Conservation (phyloP, 768 basidiomycete genomes). For the Hygrocybe punicea region DNA sequence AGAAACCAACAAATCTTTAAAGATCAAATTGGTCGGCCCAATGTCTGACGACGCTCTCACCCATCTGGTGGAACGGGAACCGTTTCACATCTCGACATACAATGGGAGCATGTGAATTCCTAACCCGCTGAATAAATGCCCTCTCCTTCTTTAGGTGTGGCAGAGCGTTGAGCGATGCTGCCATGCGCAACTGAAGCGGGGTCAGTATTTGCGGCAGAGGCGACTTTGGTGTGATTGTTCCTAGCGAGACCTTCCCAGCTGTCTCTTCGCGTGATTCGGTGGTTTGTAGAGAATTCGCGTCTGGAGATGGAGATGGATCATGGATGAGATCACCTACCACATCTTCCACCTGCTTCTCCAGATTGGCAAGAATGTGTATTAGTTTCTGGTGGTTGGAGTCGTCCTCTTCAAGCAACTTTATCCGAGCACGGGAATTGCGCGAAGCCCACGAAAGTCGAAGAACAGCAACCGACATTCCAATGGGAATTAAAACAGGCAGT, state of each 20-base stretch:
- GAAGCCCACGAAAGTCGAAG: slow-evolving; percentile 57
- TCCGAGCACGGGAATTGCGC: slow-evolving; percentile 58
- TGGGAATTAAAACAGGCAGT: slow-evolving; percentile 65
- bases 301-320: slow-evolving; percentile 4
- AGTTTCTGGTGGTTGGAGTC: slow-evolving; percentile 48
- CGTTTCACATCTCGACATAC: slow-evolving; percentile 63
- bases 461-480: slow-evolving; percentile 51
- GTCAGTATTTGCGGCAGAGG: slow-evolving; percentile 54
- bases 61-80: slow-evolving; percentile 55
- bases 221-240: too few species aligned
- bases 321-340: slow-evolving; percentile 61
- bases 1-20: neutral
- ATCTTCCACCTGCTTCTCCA: slow-evolving; percentile 62
- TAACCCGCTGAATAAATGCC: slow-evolving; percentile 56
- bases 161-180: slow-evolving; percentile 59
- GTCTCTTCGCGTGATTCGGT: neutral
- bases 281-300: neutral
- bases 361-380: slow-evolving; percentile 49
- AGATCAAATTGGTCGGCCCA: slow-evolving; percentile 64
- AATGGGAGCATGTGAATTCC: slow-evolving; percentile 70
- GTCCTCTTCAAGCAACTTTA: slow-evolving; percentile 61
- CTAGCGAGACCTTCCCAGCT: neutral
- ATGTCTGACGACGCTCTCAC: slow-evolving; percentile 65
- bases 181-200: slow-evolving; percentile 54
- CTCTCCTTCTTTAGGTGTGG: slow-evolving; percentile 67